Evolutionary conservation across 179 eudicot genomes (phyloP).

Genomic region (Gypsophila paniculata): DNA sequence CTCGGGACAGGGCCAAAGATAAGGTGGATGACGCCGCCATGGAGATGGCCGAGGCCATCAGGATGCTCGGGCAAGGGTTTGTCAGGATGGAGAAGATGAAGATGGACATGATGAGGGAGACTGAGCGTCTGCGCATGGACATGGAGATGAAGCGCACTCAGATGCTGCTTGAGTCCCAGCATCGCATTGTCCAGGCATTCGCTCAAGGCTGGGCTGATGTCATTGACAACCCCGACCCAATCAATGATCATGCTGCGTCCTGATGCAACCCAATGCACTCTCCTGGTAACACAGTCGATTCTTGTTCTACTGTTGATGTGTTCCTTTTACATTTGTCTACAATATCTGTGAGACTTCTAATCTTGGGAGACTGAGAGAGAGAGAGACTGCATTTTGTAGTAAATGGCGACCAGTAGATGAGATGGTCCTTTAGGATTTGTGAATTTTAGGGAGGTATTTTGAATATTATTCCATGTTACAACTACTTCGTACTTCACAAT

Average conservation of each 20-base stretch:
- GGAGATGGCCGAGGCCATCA: constrained; percentile 58
- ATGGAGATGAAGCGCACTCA: constrained; percentile 82
- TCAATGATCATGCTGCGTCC: not conserved
- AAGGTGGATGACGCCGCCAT: constrained; percentile 26
- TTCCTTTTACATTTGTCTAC: constrained; percentile 7
- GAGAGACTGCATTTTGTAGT: constrained; percentile 7
- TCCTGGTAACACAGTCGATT: not conserved
- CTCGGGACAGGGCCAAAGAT: constrained; percentile 16
- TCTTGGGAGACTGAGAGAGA: not conserved
- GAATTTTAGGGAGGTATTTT: constrained; percentile 7
- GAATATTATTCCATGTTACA: not conserved
- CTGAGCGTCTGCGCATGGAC: constrained; percentile 71
- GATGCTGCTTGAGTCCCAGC: constrained; percentile 81
- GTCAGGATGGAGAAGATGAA: constrained; percentile 80
- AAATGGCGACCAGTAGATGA: not conserved
- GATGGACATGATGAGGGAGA: constrained; percentile 73
- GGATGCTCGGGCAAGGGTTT: constrained; percentile 71
- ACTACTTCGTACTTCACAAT: not conserved
- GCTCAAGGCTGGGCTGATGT: constrained; percentile 42
- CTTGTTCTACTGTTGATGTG: not conserved
- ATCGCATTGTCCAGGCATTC: constrained; percentile 64
- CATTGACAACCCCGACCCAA: constrained; percentile 24
- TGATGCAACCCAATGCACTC: not conserved
- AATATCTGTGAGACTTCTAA: not conserved
- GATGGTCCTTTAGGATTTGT: constrained; percentile 12